Percentiles rank a stretch among this genome's conserved stretches.
These are phyloP conservation scores for Sarocladiaceae sp. DNA, from an alignment of 2,329 filamentous ascomycete species.

Conservation along the genomic window DNA sequence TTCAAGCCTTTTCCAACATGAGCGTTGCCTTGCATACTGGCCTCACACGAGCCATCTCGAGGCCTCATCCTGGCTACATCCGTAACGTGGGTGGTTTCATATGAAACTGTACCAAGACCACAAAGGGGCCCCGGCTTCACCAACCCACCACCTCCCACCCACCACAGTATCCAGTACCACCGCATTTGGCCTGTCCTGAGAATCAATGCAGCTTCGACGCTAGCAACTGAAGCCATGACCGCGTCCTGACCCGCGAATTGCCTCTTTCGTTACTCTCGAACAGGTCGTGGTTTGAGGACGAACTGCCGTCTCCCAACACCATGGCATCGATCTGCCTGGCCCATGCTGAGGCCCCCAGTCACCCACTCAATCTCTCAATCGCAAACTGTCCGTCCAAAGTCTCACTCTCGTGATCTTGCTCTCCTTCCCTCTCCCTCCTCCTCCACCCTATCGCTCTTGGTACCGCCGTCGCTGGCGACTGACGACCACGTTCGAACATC, in stretches of 20 bases:
- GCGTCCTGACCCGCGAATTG: constrained; percentile 6
- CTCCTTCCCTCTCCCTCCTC: constrained; percentile 13
- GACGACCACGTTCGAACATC: constrained; percentile 6
- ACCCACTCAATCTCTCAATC: not conserved
- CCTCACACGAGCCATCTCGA: not conserved
- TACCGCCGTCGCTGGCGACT: constrained; percentile 13
- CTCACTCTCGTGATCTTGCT: not conserved
- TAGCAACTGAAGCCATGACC: no score
- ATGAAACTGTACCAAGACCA: constrained; percentile 30
- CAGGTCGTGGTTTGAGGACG: constrained; percentile 7
- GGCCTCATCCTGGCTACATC: constrained; percentile 10
- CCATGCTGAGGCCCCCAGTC: not conserved
- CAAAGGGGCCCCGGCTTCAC: constrained; percentile 11
- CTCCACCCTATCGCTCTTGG: constrained; percentile 12
- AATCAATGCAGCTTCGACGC: no score
- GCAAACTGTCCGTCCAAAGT: not conserved
- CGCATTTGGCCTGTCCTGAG: not conserved
- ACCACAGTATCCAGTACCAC: constrained; percentile 12
- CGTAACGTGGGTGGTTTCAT: constrained; percentile 42
- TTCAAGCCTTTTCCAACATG: no score
- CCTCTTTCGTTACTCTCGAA: constrained; percentile 4
- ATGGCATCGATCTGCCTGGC: not conserved
- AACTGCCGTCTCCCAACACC: not conserved
- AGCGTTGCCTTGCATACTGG: no score
- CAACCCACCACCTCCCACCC: constrained; percentile 10